A percentile compares a stretch with the other conserved stretches of the same genome.
These are phyloP conservation scores for Pontederia paniculata DNA, from an alignment of 176 grass and related monocot species.

Conservation along the genomic window DNA sequence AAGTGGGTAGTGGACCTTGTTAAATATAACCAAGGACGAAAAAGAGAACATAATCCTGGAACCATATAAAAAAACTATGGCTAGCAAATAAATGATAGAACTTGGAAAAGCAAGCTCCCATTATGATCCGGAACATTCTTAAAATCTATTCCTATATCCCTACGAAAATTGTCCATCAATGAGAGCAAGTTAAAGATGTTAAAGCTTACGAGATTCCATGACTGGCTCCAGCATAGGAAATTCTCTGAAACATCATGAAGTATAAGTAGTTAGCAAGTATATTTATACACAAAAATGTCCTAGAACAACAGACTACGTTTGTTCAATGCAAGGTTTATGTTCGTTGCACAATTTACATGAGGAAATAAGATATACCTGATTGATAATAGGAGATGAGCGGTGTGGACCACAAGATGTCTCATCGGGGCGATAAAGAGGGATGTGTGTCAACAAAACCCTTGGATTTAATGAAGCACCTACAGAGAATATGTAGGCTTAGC, in stretches of 20 bases:
- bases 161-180: too few relatives aligned
- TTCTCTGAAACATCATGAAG: slow-evolving; percentile 64
- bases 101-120: too few relatives aligned
- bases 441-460: slow-evolving; percentile 80
- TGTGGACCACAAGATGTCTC: slow-evolving; percentile 68
- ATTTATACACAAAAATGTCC: slow-evolving; percentile 3
- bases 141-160: slow-evolving; percentile 9
- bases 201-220: slow-evolving; percentile 55
- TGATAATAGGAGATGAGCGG: slow-evolving; percentile 79
- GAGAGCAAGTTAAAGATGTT: slow-evolving; percentile 8
- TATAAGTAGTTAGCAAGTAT: slow-evolving; percentile 6
- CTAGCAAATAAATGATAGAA: too few relatives aligned
- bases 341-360: too few relatives aligned
- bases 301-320: neutral
- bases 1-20: neutral
- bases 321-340: too few relatives aligned
- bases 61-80: too few relatives aligned
- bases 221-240: slow-evolving; percentile 36
- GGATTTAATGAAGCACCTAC: slow-evolving; percentile 50
- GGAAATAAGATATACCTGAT: slow-evolving; percentile 49
- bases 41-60: slow-evolving; percentile 6
- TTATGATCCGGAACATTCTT: neutral
- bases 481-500: slow-evolving; percentile 18
- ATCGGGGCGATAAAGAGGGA: slow-evolving; percentile 78
- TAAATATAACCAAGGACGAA: slow-evolving; percentile 11